Evolutionary conservation across 176 grass and related monocot genomes (phyloP), one percentile per base, ranked within the genome.

Genomic region (Themeda triandra): DNA sequence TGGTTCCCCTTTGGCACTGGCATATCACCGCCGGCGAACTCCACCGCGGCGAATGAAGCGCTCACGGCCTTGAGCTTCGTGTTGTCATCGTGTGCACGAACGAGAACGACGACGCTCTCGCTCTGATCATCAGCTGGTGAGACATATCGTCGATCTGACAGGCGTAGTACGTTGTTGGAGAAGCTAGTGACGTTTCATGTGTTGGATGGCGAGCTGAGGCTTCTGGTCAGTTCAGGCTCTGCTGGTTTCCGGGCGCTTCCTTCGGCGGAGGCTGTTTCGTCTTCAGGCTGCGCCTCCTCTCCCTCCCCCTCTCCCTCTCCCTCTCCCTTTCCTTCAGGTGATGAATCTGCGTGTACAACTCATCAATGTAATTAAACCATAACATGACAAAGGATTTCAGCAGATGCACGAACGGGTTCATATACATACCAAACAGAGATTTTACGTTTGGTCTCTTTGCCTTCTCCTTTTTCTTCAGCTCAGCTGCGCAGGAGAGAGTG

Each of bases 401-500:
- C 51, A 19, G 51, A 84, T 23, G 4, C 6, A 10, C 9, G 54
- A 23, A 25, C 25, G 58, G 54, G 54, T 24, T 24, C 23, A 62
- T 27, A 59, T 25, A 3, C 27, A 23, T 54, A 95, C 96, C 93
- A n/a, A 98, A 98, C 58, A 98, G 89, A 66, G 89, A 85, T 64
- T 90, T 98, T 86, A 93, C 88, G 75, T 85, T 98, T 84, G 96
- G 96, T 85, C 87, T 91, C 87, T 95, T 95, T 54, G 93, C 91
- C 91, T 94, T 98, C 40, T 87, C 85, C 87, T 95, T 95, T 86
- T 98, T 98, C 85, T 98, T 98, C 70, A 98, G 75, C 69, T 95
- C 96, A 83, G 91, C 96, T 98, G 87, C 77, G 71, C 25, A 80
- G 54, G n/a, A 68, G 25, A 19, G 29, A 68, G 25, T 25, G 29